Conservation (phyloP, 345 rosid genomes). For the Camelina neglecta region DNA sequence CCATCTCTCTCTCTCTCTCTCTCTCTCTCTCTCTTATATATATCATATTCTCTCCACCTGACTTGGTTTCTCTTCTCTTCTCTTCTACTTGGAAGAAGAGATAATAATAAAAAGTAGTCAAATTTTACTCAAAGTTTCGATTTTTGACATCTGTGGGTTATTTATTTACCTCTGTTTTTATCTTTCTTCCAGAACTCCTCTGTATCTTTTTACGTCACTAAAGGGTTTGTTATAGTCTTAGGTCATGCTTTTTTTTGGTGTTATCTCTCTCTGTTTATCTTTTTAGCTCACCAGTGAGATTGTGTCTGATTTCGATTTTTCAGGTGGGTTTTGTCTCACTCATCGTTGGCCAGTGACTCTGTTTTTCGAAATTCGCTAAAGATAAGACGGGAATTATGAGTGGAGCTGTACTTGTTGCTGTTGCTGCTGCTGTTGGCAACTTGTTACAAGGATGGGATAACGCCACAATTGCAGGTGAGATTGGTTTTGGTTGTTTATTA, state of each 20-base stretch:
- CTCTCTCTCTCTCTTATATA: not conserved
- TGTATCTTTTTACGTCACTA: constrained; percentile 33
- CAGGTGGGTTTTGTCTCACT: constrained; percentile 45
- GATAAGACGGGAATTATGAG: constrained; percentile 57
- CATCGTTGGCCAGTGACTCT: constrained; percentile 23
- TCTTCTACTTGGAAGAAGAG: constrained; percentile 37
- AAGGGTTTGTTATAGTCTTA: constrained; percentile 37
- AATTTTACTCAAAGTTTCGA: constrained; percentile 39
- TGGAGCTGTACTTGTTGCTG: constrained; percentile 88
- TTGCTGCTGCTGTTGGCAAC: constrained; percentile 92
- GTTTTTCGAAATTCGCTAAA: constrained; percentile 34
- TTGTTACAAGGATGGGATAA: constrained; percentile 99
- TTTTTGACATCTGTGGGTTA: constrained; percentile 43
- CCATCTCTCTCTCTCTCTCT: constrained; percentile 13
- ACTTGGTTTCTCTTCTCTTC: constrained; percentile 26
- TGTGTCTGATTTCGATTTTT: constrained; percentile 40
- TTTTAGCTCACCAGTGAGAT: constrained; percentile 14
- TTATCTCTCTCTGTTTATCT: constrained; percentile 21
- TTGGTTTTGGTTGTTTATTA: not conserved
- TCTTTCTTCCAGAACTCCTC: not conserved
- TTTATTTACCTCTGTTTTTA: constrained; percentile 17
- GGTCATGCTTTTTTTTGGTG: constrained; percentile 32
- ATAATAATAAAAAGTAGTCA: constrained; percentile 28
- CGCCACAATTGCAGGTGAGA: constrained; percentile 93
- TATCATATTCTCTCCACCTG: constrained; percentile 28